These are phyloP conservation scores for Chlorella sp. DNA, from an alignment of 139 green algal species.

Conservation along the genomic window DNA sequence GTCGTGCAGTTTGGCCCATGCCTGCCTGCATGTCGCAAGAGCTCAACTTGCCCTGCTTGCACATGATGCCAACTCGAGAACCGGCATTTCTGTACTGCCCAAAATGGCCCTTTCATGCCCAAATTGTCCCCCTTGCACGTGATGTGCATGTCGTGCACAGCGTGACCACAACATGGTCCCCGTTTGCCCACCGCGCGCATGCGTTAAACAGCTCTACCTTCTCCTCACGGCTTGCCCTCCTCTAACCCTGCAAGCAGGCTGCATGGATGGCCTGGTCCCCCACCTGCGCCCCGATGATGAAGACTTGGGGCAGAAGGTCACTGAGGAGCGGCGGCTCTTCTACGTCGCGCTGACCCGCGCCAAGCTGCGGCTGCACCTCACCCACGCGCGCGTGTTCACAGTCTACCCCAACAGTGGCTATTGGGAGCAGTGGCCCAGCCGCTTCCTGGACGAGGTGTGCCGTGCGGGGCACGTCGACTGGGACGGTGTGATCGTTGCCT, in stretches of 20 bases:
- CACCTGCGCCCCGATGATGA: not conserved
- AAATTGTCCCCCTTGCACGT: too few species aligned
- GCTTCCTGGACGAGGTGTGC: not conserved
- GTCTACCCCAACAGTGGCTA: not conserved
- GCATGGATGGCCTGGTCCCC: conserved; percentile 5
- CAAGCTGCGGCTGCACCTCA: conserved; percentile 16
- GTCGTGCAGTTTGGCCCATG: too few species aligned
- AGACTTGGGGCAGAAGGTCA: not conserved
- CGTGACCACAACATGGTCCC: too few species aligned
- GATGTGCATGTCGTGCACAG: too few species aligned
- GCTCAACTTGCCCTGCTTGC: too few species aligned
- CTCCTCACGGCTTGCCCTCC: too few species aligned
- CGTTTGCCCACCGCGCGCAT: not conserved
- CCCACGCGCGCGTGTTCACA: not conserved
- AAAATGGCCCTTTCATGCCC: too few species aligned
- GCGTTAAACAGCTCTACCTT: not conserved
- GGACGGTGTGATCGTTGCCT: too few species aligned
- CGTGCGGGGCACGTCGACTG: too few species aligned
- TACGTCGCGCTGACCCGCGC: conserved; percentile 36
- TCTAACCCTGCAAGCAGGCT: not conserved
- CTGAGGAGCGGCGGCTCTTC: conserved; percentile 35
- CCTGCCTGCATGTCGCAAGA: not conserved
- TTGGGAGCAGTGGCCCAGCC: not conserved
- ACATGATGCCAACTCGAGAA: not conserved
- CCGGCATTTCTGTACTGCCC: too few species aligned